phyloP scores from a whole-genome alignment of 441 rosid species.

The Pelargonium cotyledonis region DNA sequence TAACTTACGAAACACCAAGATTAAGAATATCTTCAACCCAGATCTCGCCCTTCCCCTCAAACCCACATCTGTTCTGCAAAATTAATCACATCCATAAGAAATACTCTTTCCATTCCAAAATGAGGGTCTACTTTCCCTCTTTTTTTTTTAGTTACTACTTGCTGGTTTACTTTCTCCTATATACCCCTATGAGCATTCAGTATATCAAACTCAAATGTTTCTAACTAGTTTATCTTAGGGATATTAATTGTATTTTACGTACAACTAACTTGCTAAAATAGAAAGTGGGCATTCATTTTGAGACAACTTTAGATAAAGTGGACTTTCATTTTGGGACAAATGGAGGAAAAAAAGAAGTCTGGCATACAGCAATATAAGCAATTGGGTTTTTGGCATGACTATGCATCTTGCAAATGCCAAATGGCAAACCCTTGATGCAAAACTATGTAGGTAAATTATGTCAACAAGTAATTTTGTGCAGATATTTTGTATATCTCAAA shows the following conservation, averaged over 20 bases:
- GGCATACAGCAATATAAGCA: not conserved
- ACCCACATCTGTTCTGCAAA: constrained; percentile 91
- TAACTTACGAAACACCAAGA: constrained; percentile 84
- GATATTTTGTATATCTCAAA: not conserved
- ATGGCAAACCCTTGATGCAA: not conserved
- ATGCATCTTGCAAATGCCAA: not conserved
- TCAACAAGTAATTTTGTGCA: not conserved
- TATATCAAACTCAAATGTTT: too few species aligned
- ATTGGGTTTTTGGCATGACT: not conserved
- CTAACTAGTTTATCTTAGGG: too few species aligned
- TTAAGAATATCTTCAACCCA: constrained; percentile 95
- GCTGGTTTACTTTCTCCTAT: too few species aligned
- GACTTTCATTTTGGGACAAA: too few species aligned
- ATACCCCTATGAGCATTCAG: too few species aligned
- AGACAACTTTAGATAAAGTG: too few species aligned
- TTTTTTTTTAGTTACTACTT: too few species aligned
- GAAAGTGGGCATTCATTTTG: too few species aligned
- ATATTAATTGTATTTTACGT: too few species aligned
- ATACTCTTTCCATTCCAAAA: too few species aligned
- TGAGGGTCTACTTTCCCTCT: too few species aligned
- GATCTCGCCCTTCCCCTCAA: constrained; percentile 78
- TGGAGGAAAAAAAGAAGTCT: not conserved
- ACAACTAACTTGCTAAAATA: too few species aligned
- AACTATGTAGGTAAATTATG: not conserved
- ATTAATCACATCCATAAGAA: constrained; percentile 12